phyloP scores from a whole-genome alignment of 768 basidiomycete genomes.

The Pleurotus giganteus region DNA sequence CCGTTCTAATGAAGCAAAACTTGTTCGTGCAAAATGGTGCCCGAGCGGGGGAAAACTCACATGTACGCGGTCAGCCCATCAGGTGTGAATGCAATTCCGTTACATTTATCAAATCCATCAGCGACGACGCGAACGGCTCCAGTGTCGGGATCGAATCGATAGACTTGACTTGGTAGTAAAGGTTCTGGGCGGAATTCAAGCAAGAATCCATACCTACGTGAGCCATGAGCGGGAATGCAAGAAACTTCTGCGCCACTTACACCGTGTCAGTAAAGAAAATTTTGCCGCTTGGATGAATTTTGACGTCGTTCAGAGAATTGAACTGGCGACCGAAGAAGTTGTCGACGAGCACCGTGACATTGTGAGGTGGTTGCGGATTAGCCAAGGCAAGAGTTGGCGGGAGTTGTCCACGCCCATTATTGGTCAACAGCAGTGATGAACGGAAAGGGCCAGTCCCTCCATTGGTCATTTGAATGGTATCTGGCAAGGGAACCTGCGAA shows the following conservation, averaged over 20 bases:
- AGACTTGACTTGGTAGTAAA: conserved; percentile 71
- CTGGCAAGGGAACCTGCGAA: conserved; percentile 54
- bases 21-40: background rate
- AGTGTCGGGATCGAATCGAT: conserved; percentile 67
- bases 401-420: conserved; percentile 59
- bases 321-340: conserved; percentile 81
- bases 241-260: no score
- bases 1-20: conserved; percentile 32
- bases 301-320: conserved; percentile 79
- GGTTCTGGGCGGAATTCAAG: conserved; percentile 66
- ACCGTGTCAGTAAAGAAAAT: conserved; percentile 75
- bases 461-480: conserved; percentile 66
- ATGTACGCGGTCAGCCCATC: conserved; percentile 67
- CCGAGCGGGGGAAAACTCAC: conserved; percentile 24
- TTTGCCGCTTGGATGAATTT: conserved; percentile 66
- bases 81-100: conserved; percentile 69
- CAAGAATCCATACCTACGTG: conserved; percentile 58
- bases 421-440: conserved; percentile 57
- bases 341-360: conserved; percentile 68
- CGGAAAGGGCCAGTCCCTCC: conserved; percentile 67
- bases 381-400: conserved; percentile 67
- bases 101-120: conserved; percentile 69
- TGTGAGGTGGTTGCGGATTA: conserved; percentile 61
- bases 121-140: conserved; percentile 69
- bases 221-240: background rate